Evolutionary conservation across 306 rosid genomes (phyloP), one percentile per base, ranked within the genome.

Genomic region (Acacia acuminata): DNA sequence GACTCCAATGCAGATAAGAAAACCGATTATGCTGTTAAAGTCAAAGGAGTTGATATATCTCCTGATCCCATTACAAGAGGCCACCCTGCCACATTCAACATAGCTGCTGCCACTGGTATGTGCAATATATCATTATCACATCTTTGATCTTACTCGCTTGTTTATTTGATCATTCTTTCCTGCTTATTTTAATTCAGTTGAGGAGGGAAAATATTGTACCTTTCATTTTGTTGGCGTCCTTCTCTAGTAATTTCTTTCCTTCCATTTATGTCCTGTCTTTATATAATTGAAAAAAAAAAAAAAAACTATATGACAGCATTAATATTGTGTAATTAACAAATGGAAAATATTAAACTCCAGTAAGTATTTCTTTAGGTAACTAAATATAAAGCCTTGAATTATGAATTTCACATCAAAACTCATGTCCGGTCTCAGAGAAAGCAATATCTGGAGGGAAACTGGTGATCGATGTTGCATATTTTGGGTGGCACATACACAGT

Each of bases 1-100:
- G 34, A 14, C 75, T 71, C 2, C 44, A 32, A 16, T 82, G 83
- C 89, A 94, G 99, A 91, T 83, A 91, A 88, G 88, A 91, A 84
- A 13, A 80, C 79, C 69, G 87, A 79, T 53, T 96, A 94, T 84
- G 87, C 80, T 79, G 90, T 96, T 69, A 88, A 85, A 81, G 97
- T 96, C 55, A 87, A 63, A 2, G 94, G 85, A 81, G 93, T 96
- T 66, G 90, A 92, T 64, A 96, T 96, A 83, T 64, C 86, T 71
- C 99, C 98, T 71, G 16, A 84, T 81, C 98, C 99, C 14, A 25
- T 96, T 2, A 89, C 84, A 5, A 82, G 99, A 74, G 99, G 99
- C 84, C 83, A 88, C 58, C 88, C 93, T 27, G 96, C 97, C 50
- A 90, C 89, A 79, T 93, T 96, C 88, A 89, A 85, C 86, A 91